These are phyloP conservation scores for Wickerhamomyces hampshirensis DNA, from an alignment of 805 yeast genomes.

Conservation along the genomic window DNA sequence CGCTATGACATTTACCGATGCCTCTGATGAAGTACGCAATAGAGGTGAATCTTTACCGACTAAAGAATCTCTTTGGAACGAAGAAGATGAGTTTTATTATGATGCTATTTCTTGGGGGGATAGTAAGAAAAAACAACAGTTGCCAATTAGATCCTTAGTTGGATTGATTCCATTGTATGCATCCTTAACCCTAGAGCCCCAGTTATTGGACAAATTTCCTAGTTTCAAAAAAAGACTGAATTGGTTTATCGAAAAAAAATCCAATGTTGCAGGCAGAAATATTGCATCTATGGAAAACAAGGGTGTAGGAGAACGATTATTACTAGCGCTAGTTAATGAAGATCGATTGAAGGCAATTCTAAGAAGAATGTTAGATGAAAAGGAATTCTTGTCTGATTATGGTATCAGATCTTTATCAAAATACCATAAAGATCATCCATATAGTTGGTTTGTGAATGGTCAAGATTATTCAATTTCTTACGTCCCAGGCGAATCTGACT, in stretches of 20 bases:
- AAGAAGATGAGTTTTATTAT: conserved; percentile 80
- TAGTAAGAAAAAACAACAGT: conserved; percentile 50
- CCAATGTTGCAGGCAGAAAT: conserved; percentile 69
- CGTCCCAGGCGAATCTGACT: conserved; percentile 84
- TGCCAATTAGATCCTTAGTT: conserved; percentile 85
- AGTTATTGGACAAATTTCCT: conserved; percentile 69
- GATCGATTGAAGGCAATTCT: conserved; percentile 75
- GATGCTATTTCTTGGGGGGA: conserved; percentile 86
- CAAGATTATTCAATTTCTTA: conserved; percentile 64
- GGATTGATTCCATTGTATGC: conserved; percentile 92
- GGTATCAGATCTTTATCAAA: conserved; percentile 89
- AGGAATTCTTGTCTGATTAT: conserved; percentile 76
- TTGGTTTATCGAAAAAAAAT: conserved; percentile 76
- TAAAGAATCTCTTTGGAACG: conserved; percentile 80
- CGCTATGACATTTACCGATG: conserved; percentile 70
- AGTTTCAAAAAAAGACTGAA: conserved; percentile 75
- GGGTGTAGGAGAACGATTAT: conserved; percentile 78
- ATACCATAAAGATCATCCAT: conserved; percentile 80
- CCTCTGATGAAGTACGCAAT: background rate
- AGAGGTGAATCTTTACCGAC: conserved; percentile 36
- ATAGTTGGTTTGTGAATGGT: conserved; percentile 78
- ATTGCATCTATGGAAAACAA: conserved; percentile 73
- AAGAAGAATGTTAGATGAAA: conserved; percentile 77
- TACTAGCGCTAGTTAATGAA: conserved; percentile 74
- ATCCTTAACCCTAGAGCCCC: conserved; percentile 82